phyloP scores from a whole-genome alignment of 2,329 filamentous ascomycete species.

The Cercospora zeae-maydis region DNA sequence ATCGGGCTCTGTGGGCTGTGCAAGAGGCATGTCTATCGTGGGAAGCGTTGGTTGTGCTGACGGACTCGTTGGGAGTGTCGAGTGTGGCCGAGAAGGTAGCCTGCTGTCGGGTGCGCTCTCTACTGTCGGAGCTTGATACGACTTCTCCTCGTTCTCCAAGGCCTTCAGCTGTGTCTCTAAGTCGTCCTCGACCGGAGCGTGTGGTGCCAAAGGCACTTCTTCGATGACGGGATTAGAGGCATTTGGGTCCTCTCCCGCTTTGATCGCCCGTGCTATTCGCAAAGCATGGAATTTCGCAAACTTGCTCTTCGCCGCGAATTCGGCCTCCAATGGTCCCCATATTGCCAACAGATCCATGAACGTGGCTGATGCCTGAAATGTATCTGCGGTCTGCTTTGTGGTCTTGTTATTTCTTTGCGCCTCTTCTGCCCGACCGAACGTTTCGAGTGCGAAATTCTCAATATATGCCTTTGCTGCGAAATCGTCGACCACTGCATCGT shows the following conservation, averaged over 20 bases:
- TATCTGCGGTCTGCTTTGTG: conserved; percentile 81
- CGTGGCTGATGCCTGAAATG: conserved; percentile 85
- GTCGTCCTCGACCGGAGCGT: conserved; percentile 22
- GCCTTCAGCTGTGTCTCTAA: conserved; percentile 30
- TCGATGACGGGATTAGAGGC: conserved; percentile 75
- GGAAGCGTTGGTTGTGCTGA: conserved; percentile 47
- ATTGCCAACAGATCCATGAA: conserved; percentile 86
- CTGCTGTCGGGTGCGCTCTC: conserved; percentile 60
- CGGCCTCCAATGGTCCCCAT: conserved; percentile 72
- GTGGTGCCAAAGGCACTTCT: conserved; percentile 18
- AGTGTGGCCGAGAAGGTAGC: conserved; percentile 39
- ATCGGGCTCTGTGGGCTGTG: conserved; percentile 33
- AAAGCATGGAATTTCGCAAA: conserved; percentile 95
- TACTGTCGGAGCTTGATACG: conserved; percentile 51
- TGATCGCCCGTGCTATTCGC: conserved; percentile 84
- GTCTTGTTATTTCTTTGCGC: conserved; percentile 67
- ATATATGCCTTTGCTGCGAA: conserved; percentile 84
- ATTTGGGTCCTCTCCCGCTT: conserved; percentile 88
- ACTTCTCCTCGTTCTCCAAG: conserved; percentile 27
- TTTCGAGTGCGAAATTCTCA: conserved; percentile 88
- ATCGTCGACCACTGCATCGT: conserved; percentile 84
- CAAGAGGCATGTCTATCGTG: not conserved
- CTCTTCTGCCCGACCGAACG: conserved; percentile 78
- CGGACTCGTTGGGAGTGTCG: conserved; percentile 24
- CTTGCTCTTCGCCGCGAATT: conserved; percentile 82